These are phyloP conservation scores for Santalum album DNA, from an alignment of 164 flowering plant genomes.

Conservation along the genomic window DNA sequence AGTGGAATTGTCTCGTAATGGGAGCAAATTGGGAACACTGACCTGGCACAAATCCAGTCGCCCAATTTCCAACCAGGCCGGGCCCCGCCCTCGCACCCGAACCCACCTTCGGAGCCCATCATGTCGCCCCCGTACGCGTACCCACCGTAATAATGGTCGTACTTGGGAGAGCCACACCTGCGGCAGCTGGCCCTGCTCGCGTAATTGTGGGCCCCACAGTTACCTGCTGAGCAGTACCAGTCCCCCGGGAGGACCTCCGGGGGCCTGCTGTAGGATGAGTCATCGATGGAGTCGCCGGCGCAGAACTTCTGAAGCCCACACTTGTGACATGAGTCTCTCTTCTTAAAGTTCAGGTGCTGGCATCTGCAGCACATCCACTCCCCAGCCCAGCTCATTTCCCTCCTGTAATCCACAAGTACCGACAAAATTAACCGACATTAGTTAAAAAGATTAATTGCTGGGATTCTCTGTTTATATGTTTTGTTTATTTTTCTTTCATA, in stretches of 20 bases:
- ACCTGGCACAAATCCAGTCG: constrained; percentile 66
- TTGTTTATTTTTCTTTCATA: background rate
- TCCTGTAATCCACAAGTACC: background rate
- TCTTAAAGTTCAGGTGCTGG: constrained; percentile 59
- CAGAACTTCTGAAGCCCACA: constrained; percentile 48
- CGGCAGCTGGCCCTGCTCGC: constrained; percentile 45
- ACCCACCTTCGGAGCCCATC: constrained; percentile 11
- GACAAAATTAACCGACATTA: background rate
- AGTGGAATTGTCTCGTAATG: background rate
- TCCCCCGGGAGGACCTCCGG: constrained; percentile 48
- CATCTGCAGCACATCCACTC: constrained; percentile 68
- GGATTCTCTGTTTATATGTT: background rate
- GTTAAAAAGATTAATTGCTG: too few relatives aligned
- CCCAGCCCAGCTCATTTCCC: constrained; percentile 46
- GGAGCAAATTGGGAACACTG: constrained; percentile 3
- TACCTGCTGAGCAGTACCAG: constrained; percentile 52
- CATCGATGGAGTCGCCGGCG: constrained; percentile 21
- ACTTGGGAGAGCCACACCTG: constrained; percentile 29
- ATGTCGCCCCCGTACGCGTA: constrained; percentile 10
- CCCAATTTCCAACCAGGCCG: constrained; percentile 68
- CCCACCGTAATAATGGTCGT: constrained; percentile 14
- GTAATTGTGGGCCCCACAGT: constrained; percentile 60
- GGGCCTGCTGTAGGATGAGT: constrained; percentile 21
- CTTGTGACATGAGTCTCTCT: constrained; percentile 46
- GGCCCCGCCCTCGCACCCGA: constrained; percentile 18